These are phyloP conservation scores for Scedosporium apiospermum DNA, from an alignment of 2,329 filamentous ascomycete species.

Conservation along the genomic window DNA sequence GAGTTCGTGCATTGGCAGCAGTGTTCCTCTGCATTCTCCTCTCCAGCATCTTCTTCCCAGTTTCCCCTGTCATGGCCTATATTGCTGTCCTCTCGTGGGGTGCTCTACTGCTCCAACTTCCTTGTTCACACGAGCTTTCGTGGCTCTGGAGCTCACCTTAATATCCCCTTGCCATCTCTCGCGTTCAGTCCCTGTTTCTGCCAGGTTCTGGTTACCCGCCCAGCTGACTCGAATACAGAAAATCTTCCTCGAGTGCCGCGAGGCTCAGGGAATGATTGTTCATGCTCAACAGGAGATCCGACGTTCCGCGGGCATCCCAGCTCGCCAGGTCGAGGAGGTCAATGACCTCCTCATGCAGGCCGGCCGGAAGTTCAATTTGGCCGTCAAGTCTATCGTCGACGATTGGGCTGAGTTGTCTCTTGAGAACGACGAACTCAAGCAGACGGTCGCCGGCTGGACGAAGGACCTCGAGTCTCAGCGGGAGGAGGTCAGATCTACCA, in stretches of 20 bases:
- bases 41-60: no score
- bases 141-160: no score
- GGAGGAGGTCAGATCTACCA: neutral
- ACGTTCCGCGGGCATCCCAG: conserved; percentile 27
- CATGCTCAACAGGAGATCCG: conserved; percentile 28
- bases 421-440: conserved; percentile 3
- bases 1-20: no score
- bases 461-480: conserved; percentile 26
- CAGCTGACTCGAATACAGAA: conserved; percentile 15
- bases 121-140: no score
- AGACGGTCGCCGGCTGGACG: conserved; percentile 8
- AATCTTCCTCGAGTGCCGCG: conserved; percentile 23
- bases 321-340: conserved; percentile 24
- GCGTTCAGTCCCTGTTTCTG: neutral
- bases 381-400: conserved; percentile 4
- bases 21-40: no score
- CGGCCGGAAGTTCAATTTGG: conserved; percentile 22
- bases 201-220: neutral
- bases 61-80: no score
- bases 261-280: conserved; percentile 24
- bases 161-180: no score
- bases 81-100: no score
- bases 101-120: no score
- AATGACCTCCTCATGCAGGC: conserved; percentile 25
- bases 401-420: conserved; percentile 4